Base-by-base conservation (phyloP, 2,329 filamentous ascomycete species). In the Arthroderma sp. region DNA sequence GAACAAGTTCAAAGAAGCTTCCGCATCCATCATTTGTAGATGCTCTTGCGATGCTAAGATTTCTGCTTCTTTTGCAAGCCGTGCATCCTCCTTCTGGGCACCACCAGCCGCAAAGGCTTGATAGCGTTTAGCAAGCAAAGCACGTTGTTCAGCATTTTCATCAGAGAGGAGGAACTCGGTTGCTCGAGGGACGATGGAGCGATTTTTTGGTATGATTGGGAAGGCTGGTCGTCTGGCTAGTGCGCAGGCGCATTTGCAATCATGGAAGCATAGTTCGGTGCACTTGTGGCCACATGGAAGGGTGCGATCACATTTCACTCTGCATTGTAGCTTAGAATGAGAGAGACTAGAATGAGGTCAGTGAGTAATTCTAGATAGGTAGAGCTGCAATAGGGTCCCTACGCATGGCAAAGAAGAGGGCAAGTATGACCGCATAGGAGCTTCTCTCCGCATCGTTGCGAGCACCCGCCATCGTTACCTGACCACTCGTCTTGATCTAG, bases 351-450 rank as follows among this genome's bases (percentile, higher is more conserved):
- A 39, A 13, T 33, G 37, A 31, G 41, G 53, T 47, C 54, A 33
- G 53, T 43, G 28, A 47, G 19, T 13, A 38, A 41, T 7, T 21
- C 19, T 38, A 64, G 23, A 58, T 41, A 51, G 55, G 21, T 35
- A 44, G 56, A 49, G 15, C 33, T 17, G 54, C 57, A 1, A 1
- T 35, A 17, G 54, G 55, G 39, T 55, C 63, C 72, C 68, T 67
- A 78, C 76, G 73, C 71, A 62, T 84, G 81, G 60, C 81, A 84
- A 38, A 63, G 70, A 2, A 79, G 63, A 2, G 65, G 65, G 64
- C 81, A 84, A 33, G 54, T 44, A 62, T 84, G 81, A 1, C 78
- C 78, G 61, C 81, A 84, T 0, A 65, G 59, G 53, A 78, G 65
- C 28, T 23, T 63, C 54, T 65, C 69, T 2, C 66, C 70, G 63